Percentiles rank a stretch among this genome's conserved stretches.
These are phyloP conservation scores for Westerdykella ornata DNA, from an alignment of 2,329 filamentous ascomycete genomes.

Conservation along the genomic window DNA sequence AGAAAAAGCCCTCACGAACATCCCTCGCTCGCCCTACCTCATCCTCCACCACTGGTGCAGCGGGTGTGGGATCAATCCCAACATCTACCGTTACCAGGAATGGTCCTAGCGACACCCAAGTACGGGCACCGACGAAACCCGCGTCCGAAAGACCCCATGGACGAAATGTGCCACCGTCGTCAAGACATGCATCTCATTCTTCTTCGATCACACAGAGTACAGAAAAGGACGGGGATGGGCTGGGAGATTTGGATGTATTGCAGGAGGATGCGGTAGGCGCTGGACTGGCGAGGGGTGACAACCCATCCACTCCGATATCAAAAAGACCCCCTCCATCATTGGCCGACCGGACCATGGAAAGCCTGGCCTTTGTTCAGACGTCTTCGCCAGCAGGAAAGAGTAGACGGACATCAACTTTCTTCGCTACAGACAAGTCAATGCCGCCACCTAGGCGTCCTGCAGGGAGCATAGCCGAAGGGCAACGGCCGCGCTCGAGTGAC, in stretches of 20 bases:
- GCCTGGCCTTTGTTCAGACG: constrained; percentile 67
- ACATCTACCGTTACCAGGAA: constrained; percentile 19
- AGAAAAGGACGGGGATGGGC: constrained; percentile 32
- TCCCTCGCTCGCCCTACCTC: constrained; percentile 24
- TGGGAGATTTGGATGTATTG: constrained; percentile 41
- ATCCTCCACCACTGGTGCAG: constrained; percentile 12
- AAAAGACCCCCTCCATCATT: constrained; percentile 53
- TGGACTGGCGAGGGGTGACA: constrained; percentile 11
- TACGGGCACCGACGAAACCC: constrained; percentile 14
- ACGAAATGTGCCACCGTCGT: constrained; percentile 20
- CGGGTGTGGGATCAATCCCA: constrained; percentile 15
- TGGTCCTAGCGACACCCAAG: constrained; percentile 14
- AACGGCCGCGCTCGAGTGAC: constrained; percentile 45
- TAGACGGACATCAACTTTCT: constrained; percentile 65
- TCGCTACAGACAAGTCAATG: constrained; percentile 56
- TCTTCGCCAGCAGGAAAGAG: constrained; percentile 58
- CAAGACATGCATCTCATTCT: constrained; percentile 20
- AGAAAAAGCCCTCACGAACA: constrained; percentile 28
- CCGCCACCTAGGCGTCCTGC: constrained; percentile 58
- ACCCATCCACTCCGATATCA: constrained; percentile 11
- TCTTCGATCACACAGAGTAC: constrained; percentile 10
- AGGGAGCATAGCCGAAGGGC: constrained; percentile 51
- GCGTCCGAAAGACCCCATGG: constrained; percentile 35
- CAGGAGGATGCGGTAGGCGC: constrained; percentile 24
- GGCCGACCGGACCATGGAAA: constrained; percentile 80